phyloP scores from a whole-genome alignment of 306 rosid genomes.

The Pueraria montana region DNA sequence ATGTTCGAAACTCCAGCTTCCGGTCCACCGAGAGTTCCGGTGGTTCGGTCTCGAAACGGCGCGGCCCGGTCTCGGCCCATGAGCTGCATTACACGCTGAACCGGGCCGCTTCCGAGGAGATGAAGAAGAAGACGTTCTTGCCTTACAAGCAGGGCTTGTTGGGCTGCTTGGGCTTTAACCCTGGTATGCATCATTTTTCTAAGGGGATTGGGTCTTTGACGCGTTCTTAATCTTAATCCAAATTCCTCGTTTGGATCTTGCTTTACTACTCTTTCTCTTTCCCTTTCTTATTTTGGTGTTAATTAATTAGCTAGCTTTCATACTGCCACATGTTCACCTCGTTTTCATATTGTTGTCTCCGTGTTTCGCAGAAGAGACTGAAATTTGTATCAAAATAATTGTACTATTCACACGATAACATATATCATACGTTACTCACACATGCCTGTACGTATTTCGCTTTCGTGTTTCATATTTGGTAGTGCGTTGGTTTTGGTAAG shows the following conservation, averaged over 20 bases:
- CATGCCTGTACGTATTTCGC: background rate
- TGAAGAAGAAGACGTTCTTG: slow-evolving; percentile 87
- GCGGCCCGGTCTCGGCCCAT: slow-evolving; percentile 85
- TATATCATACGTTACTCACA: slow-evolving; percentile 3
- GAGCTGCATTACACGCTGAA: slow-evolving; percentile 87
- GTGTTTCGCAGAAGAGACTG: slow-evolving; percentile 10
- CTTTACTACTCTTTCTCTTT: too few species aligned
- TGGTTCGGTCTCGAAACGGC: slow-evolving; percentile 74
- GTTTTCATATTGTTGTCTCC: slow-evolving; percentile 29
- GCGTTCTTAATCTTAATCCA: slow-evolving; percentile 57
- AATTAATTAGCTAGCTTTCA: background rate
- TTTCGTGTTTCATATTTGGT: background rate
- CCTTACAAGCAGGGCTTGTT: slow-evolving; percentile 89
- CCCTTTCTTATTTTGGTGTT: background rate
- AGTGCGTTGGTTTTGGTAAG: background rate
- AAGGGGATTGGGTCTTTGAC: slow-evolving; percentile 74
- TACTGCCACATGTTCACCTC: slow-evolving; percentile 10
- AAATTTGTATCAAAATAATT: slow-evolving; percentile 44
- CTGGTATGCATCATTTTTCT: slow-evolving; percentile 64
- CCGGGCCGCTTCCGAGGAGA: slow-evolving; percentile 89
- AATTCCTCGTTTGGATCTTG: slow-evolving; percentile 38
- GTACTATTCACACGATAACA: slow-evolving; percentile 16
- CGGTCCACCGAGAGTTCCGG: slow-evolving; percentile 74
- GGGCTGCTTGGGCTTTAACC: slow-evolving; percentile 86
- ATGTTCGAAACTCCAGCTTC: slow-evolving; percentile 75